Base-by-base conservation (phyloP, 441 rosid species). In the Gossypium davidsonii region DNA sequence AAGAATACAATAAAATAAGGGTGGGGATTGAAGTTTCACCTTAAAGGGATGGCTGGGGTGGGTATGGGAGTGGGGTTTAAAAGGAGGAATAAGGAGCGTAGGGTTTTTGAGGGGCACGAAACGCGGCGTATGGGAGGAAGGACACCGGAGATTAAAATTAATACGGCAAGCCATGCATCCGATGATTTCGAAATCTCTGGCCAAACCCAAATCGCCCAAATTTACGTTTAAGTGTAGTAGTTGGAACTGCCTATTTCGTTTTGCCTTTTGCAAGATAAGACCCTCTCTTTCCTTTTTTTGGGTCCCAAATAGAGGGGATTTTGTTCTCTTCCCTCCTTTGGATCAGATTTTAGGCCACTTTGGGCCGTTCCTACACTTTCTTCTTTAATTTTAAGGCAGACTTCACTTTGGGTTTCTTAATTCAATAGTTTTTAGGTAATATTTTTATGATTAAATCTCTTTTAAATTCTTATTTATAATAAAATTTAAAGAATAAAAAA, bases 101-200 rank as follows among this genome's bases (percentile, higher is more conserved):
- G 85, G 83, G 84, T 74, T 85, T 81, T 53, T 74, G 23, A 28
- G 74, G 78, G 69, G 76, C 44, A 61, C 67, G 37, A 85, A 86
- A 85, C 82, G 83, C 80, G 77, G 89, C 84, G 86, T 84, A 46
- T 75, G 81, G 78, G 83, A 72, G 66, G 74, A 55, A 76, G 73
- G 48, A 77, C 77, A 81, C 74, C 91, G 88, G 86, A 83, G 78
- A 2, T 52, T 8, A 67, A 62, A 57, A 67, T 62, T 77, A 46
- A 80, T 17, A 39, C 76, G 76, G 81, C 73, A 78, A 67, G 83
- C 91, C 95, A 90, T 90, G 65, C 81, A 77, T 79, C 70, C 75
- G 60, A 76, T 31, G 61, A 2, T 61, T 52, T 67, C 26, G 56
- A 28, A 53, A 18, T 3, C 12, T 3, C 44, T 18, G 26, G 14